Base-by-base conservation (phyloP, 345 rosid species). In the Lumnitzera littorea region DNA sequence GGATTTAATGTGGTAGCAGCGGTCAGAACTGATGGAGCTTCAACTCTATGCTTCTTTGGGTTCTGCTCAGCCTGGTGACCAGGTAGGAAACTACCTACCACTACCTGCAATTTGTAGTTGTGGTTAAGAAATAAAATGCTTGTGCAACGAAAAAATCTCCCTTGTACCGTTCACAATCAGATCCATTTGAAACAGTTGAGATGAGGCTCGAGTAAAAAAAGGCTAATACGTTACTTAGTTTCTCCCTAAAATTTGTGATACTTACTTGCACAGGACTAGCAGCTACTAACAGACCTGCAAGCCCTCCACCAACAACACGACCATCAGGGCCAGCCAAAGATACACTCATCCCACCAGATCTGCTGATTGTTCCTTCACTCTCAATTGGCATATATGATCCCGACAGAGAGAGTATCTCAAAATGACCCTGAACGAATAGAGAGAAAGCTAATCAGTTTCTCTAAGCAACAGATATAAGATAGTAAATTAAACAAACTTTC, bases 271-370 rank as follows among this genome's bases (percentile, higher is more conserved):
- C 84, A 17, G 84, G 81, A 54, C 81, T 70, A 48, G 79, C 81
- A 51, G 84, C 84, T 12, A 80, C 56, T 66, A 80, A 67, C 13
- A 76, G 53, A 56, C 84, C 84, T 24, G 81, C 79, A 50, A 80
- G 74, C 58, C 81, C 84, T 48, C 84, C 81, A 2, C 84, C 84
- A 25, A 80, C 61, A 51, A 80, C 81, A 54, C 67, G 76, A 25
- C 84, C 84, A 56, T 80, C 84, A 12, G 81, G 74, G 61, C 84
- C 78, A 4, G 81, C 76, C 70, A 76, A 63, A 29, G 84, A 76
- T 13, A 80, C 71, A 51, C 81, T 80, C 71, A 80, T 76, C 65
- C 81, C 79, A 49, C 84, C 84, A 20, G 84, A 68, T 66, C 75
- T 76, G 74, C 81, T 74, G 60, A 70, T 80, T 24, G 74, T 62